Base-by-base conservation (phyloP, 495 filamentous ascomycete genomes). In the Hyaloscypha bicolor region DNA sequence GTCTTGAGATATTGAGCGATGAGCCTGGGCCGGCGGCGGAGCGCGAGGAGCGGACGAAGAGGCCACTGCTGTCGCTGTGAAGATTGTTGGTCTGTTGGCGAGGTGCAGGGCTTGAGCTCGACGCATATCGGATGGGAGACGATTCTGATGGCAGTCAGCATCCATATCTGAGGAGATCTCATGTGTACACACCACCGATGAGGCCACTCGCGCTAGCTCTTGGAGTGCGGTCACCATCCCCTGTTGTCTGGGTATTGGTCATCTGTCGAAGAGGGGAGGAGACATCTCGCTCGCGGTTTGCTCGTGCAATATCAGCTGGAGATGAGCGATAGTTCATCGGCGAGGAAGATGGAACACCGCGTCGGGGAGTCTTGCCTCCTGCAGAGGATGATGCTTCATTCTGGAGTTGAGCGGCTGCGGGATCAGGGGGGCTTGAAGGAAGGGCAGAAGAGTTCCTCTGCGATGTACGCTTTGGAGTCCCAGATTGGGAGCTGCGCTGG, bases 261-360 rank as follows among this genome's bases (percentile, higher is more conserved):
- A 81, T 81, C 73, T 85, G 82, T 60, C 82, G 77, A 60, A 86
- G 74, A 29, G 83, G 83, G 48, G 83, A 84, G 21, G 81, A 83
- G 45, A 75, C 72, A 53, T 76, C 76, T 45, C 65, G 67, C 76
- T 81, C 60, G 79, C 84, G 71, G 81, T 84, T 68, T 14, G 29
- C 48, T 51, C 71, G 58, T 25, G 68, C 68, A 30, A 68, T 64
- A 53, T 70, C 69, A 12, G 79, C 83, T 4, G 93, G 90, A 16
- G 93, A 93, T 2, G 93, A 95, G 65, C 88, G 87, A 76, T 88
- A 95, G 76, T 92, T 91, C 65, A 96, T 83, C 32, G 93, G 93
- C 31, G 93, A 96, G 3, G 93, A 95, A 3, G 88, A 88, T 33
- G 82, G 75, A 0, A 68, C 55, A 53, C 68, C 62, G 37, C 76